A percentile compares a stretch with the other conserved stretches of the same genome.
These are phyloP conservation scores for Anastatica hierochuntica DNA, from an alignment of 345 rosid species.

Conservation along the genomic window DNA sequence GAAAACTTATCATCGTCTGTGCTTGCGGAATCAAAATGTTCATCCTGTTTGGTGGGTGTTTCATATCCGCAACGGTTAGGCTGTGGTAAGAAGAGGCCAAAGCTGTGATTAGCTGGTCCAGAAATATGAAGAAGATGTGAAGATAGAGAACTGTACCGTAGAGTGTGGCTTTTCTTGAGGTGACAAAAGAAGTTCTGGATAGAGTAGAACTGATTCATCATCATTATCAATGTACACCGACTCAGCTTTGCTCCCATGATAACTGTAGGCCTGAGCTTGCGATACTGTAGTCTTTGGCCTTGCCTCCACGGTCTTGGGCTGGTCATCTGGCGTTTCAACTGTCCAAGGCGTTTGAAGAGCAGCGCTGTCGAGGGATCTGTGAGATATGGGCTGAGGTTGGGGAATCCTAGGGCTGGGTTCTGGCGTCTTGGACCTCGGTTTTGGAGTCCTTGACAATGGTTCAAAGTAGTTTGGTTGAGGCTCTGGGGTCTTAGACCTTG, in stretches of 20 bases:
- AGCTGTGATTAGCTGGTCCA: conserved; percentile 1
- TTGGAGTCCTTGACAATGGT: conserved; percentile 8
- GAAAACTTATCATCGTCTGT: conserved; percentile 25
- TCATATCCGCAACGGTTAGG: conserved; percentile 6
- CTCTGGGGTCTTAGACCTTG: conserved; percentile 27
- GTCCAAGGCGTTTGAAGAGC: conserved; percentile 11
- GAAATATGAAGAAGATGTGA: conserved; percentile 3
- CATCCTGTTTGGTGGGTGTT: conserved; percentile 11
- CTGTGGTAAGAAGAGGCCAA: conserved; percentile 22
- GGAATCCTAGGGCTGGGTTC: conserved; percentile 19
- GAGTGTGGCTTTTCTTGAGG: conserved; percentile 21
- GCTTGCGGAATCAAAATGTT: conserved; percentile 11
- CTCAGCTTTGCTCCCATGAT: conserved; percentile 14
- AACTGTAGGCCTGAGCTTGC: conserved; percentile 6
- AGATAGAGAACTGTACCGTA: conserved; percentile 15
- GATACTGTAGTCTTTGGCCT: too few species aligned
- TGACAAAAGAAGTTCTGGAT: conserved; percentile 20
- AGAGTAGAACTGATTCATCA: conserved; percentile 22
- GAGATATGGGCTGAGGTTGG: conserved; percentile 14
- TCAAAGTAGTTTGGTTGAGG: conserved; percentile 21
- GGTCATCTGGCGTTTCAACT: neutral
- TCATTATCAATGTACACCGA: conserved; percentile 13
- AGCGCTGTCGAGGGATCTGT: conserved; percentile 14
- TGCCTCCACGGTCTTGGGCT: too few species aligned
- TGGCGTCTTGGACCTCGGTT: conserved; percentile 17